phyloP scores from a whole-genome alignment of 345 rosid species.

The Salix caprea region DNA sequence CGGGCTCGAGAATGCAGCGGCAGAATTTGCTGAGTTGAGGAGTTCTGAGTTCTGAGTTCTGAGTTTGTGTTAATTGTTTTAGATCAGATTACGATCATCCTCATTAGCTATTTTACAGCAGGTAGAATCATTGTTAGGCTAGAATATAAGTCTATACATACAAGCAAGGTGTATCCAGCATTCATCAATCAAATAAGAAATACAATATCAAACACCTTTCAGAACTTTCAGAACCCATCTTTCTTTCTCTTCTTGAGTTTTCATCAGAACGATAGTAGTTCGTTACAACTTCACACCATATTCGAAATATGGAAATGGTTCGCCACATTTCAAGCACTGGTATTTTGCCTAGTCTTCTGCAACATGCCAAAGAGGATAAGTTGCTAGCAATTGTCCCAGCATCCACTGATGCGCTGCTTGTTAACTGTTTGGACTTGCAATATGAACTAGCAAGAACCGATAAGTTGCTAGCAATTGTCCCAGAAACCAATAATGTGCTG shows the following conservation, averaged over 20 bases:
- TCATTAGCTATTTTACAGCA: too few relatives aligned
- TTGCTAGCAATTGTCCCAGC: background rate
- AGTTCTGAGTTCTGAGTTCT: background rate
- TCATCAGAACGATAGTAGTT: background rate
- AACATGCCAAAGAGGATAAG: background rate
- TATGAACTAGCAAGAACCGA: conserved; percentile 28
- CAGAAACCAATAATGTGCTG: background rate
- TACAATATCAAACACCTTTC: too few relatives aligned
- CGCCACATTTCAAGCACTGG: background rate
- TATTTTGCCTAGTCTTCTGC: background rate
- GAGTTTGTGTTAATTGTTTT: background rate
- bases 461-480: conserved; percentile 1
- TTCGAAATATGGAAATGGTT: background rate
- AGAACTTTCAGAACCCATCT: too few relatives aligned
- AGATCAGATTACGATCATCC: background rate
- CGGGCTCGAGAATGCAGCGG: too few relatives aligned
- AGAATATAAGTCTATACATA: too few relatives aligned
- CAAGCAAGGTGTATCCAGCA: too few relatives aligned
- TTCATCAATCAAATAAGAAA: too few relatives aligned
- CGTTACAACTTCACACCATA: background rate
- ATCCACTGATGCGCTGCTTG: background rate
- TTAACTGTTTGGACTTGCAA: conserved; percentile 3
- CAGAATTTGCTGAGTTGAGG: background rate
- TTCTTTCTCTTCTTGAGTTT: too few relatives aligned
- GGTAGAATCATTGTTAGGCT: too few relatives aligned